A percentile compares a stretch with the other conserved stretches of the same genome.
Conservation (phyloP, 768 basidiomycete genomes). For the Phylloporus sp. region DNA sequence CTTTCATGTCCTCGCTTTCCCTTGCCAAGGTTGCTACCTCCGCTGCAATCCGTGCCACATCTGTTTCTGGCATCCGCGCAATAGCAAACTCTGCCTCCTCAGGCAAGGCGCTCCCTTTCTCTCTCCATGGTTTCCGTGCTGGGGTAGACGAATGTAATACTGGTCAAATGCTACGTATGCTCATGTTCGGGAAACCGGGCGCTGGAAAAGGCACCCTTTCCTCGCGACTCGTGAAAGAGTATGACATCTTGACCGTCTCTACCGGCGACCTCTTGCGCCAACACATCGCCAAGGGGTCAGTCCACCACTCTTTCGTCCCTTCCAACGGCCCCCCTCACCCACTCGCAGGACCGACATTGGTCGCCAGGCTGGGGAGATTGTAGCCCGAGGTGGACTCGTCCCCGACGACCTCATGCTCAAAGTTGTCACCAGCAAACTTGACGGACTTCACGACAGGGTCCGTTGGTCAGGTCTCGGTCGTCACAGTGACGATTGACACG, state of each 20-base stretch:
- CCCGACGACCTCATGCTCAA: constrained; percentile 78
- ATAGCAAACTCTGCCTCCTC: constrained; percentile 29
- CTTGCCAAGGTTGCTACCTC: constrained; percentile 12
- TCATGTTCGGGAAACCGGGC: constrained; percentile 60
- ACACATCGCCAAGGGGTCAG: constrained; percentile 61
- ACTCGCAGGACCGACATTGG: constrained; percentile 61
- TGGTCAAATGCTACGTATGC: constrained; percentile 38
- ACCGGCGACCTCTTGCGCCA: constrained; percentile 83
- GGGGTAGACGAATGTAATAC: constrained; percentile 22
- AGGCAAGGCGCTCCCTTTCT: constrained; percentile 47
- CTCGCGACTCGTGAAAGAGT: constrained; percentile 69
- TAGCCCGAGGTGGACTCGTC: constrained; percentile 71
- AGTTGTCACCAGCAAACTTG: constrained; percentile 69
- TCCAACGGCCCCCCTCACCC: constrained; percentile 1
- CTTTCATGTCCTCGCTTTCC: constrained; percentile 17
- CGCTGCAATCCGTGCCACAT: constrained; percentile 11
- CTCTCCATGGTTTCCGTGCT: constrained; percentile 40
- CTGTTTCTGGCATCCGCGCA: constrained; percentile 17
- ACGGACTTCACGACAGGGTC: constrained; percentile 62
- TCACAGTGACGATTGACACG: background rate
- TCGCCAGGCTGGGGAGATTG: constrained; percentile 66
- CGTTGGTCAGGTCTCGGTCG: background rate
- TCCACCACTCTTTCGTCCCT: background rate
- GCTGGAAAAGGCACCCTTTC: constrained; percentile 84
- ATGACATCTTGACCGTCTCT: constrained; percentile 71